Evolutionary conservation across 331 rosid genomes (phyloP).

Genomic region (Spiraea crenata): DNA sequence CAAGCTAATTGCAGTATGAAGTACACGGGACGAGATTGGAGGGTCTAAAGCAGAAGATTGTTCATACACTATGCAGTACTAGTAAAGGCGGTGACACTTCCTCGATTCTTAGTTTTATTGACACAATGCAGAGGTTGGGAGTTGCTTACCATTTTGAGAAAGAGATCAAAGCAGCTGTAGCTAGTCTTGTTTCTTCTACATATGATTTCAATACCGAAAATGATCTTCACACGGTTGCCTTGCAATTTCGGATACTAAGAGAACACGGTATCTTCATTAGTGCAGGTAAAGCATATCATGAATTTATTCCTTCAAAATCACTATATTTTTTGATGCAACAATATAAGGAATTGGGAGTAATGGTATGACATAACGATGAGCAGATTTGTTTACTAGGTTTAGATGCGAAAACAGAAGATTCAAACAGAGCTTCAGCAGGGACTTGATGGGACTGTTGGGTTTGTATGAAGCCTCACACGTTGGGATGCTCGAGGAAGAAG

Average conservation of each 20-base stretch:
- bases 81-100: neutral
- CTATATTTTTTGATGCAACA: too few relatives aligned
- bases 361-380: neutral
- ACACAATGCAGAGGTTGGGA: conserved; percentile 29
- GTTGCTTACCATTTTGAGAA: conserved; percentile 34
- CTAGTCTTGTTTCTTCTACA: neutral
- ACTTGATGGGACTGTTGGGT: conserved; percentile 27
- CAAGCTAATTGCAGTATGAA: conserved; percentile 23
- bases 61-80: neutral
- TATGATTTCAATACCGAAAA: neutral
- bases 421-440: conserved; percentile 23
- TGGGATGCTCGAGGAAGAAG: conserved; percentile 27
- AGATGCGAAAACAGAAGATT: conserved; percentile 17
- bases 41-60: conserved; percentile 11
- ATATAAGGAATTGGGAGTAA: neutral
- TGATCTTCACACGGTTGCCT: conserved; percentile 17
- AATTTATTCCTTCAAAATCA: too few relatives aligned
- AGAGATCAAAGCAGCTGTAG: conserved; percentile 24
- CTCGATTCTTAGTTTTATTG: conserved; percentile 10
- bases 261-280: conserved; percentile 25
- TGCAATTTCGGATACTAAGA: conserved; percentile 30
- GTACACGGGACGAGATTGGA: conserved; percentile 16
- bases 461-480: conserved; percentile 38
- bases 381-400: conserved; percentile 29
- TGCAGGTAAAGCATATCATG: conserved; percentile 16